Percentiles rank a stretch among this genome's conserved stretches.
These are phyloP conservation scores for Aspergillus intermedius DNA, from an alignment of 2,329 filamentous ascomycete species.

Conservation along the genomic window DNA sequence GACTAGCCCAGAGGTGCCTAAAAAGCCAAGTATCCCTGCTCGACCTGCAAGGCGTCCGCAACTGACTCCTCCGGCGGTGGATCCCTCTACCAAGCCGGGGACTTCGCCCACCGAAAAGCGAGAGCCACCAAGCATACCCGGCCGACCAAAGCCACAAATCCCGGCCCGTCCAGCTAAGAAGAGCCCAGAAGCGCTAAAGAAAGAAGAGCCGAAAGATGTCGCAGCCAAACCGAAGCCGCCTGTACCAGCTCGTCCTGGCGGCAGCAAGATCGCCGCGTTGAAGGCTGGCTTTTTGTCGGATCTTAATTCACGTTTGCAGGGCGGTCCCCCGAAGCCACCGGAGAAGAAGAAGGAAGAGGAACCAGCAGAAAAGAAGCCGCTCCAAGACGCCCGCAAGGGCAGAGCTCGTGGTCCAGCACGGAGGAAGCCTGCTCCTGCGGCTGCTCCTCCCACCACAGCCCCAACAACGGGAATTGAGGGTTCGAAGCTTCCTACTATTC, in stretches of 20 bases:
- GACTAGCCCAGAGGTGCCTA: slow-evolving; percentile 30
- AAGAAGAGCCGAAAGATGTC: slow-evolving; percentile 27
- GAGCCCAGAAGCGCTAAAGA: slow-evolving; percentile 26
- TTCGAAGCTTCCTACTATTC: slow-evolving; percentile 25
- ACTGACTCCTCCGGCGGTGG: slow-evolving; percentile 21
- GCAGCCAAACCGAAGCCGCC: slow-evolving; percentile 68
- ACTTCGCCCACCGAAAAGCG: slow-evolving; percentile 45
- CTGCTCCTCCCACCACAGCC: background rate
- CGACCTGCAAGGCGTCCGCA: slow-evolving; percentile 31
- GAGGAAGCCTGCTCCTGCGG: slow-evolving; percentile 52
- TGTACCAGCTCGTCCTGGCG: slow-evolving; percentile 69
- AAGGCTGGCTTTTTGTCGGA: slow-evolving; percentile 91
- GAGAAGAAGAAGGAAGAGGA: slow-evolving; percentile 54
- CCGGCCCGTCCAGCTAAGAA: slow-evolving; percentile 59
- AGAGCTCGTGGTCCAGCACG: slow-evolving; percentile 81
- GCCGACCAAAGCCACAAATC: slow-evolving; percentile 58
- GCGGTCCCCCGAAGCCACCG: slow-evolving; percentile 75
- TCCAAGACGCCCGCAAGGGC: slow-evolving; percentile 83
- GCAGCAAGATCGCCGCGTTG: slow-evolving; percentile 82
- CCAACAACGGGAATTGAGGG: slow-evolving; percentile 46
- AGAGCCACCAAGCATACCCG: slow-evolving; percentile 49
- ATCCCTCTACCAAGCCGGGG: slow-evolving; percentile 29
- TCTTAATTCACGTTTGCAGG: slow-evolving; percentile 77
- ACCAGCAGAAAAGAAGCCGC: slow-evolving; percentile 65
- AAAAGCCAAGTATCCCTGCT: slow-evolving; percentile 27